These are phyloP conservation scores for Exserohilum rostratum DNA, from an alignment of 2,329 filamentous ascomycete genomes.

Conservation along the genomic window DNA sequence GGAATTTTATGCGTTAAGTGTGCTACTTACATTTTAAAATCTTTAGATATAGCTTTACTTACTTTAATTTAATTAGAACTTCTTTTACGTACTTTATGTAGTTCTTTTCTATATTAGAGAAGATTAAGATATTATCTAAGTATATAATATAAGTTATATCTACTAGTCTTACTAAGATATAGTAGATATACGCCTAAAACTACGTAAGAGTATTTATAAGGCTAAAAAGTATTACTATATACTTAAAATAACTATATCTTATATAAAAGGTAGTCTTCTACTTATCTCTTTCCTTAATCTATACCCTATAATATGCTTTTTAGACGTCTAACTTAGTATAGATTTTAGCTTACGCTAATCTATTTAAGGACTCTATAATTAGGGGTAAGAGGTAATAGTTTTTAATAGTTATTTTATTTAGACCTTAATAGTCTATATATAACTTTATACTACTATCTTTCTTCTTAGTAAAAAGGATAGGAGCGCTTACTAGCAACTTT, in stretches of 20 bases:
- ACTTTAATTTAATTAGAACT: neutral
- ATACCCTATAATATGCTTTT: neutral
- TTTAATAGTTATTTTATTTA: constrained; percentile 1
- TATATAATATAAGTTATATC: neutral
- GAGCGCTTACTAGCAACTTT: neutral
- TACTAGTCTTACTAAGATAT: neutral
- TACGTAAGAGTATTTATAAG: neutral
- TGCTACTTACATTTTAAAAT: neutral
- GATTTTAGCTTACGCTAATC: neutral
- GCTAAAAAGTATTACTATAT: neutral
- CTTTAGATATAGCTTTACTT: neutral
- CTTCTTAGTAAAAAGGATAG: neutral
- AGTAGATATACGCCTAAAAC: neutral
- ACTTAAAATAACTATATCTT: neutral
- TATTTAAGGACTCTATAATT: neutral
- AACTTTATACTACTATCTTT: neutral
- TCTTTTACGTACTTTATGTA: neutral
- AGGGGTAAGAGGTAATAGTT: neutral
- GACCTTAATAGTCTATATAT: neutral
- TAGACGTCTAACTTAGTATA: neutral
- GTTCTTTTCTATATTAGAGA: neutral
- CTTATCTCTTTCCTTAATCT: neutral
- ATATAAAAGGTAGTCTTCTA: neutral
- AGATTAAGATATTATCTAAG: neutral
- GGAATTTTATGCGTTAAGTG: neutral